Evolutionary conservation across 2,329 filamentous ascomycete genomes (phyloP).

Genomic region (Xylaria sp.): DNA sequence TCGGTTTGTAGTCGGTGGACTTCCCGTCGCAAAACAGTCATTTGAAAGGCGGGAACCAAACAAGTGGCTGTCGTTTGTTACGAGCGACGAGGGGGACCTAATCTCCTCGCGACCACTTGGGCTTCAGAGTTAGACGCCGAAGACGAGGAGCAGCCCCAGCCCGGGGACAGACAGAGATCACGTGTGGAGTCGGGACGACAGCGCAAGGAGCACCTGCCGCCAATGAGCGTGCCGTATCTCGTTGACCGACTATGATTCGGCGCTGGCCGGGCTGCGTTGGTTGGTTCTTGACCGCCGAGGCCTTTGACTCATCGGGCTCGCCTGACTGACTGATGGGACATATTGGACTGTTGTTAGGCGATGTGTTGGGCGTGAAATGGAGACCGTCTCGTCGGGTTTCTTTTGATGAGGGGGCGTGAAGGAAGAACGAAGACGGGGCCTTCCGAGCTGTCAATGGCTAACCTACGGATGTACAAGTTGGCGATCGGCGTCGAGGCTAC

Average conservation of each 20-base stretch:
- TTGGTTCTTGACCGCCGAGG: slow-evolving; percentile 24
- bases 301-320: slow-evolving; percentile 8
- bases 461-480: no score
- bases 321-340: not conserved
- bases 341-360: not conserved
- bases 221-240: slow-evolving; percentile 16
- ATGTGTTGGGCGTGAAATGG: not conserved
- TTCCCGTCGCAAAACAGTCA: slow-evolving; percentile 7
- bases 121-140: not conserved
- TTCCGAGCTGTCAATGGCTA: not conserved
- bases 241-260: slow-evolving; percentile 21
- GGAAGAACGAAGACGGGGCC: slow-evolving; percentile 3
- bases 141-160: not conserved
- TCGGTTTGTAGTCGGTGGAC: slow-evolving; percentile 11
- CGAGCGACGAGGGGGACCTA: not conserved
- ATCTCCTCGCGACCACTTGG: not conserved
- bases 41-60: slow-evolving; percentile 1
- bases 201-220: slow-evolving; percentile 7
- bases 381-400: not conserved
- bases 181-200: slow-evolving; percentile 12
- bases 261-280: slow-evolving; percentile 10
- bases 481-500: slow-evolving; percentile 3
- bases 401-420: slow-evolving; percentile 10
- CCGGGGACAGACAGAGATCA: not conserved
- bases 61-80: not conserved